These are phyloP conservation scores for Diutina siamensis DNA, from an alignment of 1,139 yeast species.

Conservation along the genomic window DNA sequence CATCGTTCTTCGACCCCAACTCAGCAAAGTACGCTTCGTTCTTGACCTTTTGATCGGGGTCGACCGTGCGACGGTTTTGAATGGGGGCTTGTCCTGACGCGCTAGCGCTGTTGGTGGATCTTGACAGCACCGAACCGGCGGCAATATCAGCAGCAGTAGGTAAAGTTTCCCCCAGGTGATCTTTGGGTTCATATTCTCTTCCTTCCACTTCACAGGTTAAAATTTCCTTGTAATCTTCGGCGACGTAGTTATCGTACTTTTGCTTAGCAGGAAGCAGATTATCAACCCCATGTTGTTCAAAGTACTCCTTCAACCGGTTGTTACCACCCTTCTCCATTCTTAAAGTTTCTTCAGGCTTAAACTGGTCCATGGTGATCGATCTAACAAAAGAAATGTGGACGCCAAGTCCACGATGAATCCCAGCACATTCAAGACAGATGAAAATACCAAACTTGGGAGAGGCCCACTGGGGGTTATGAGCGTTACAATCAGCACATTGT, in stretches of 20 bases:
- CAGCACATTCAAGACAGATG: constrained; percentile 96
- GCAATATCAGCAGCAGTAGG: constrained; percentile 20
- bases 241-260: constrained; percentile 81
- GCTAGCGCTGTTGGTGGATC: not conserved
- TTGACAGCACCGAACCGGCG: constrained; percentile 8
- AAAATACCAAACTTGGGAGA: constrained; percentile 95
- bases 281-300: constrained; percentile 66
- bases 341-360: constrained; percentile 79
- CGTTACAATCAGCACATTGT: constrained; percentile 87
- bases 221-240: constrained; percentile 86
- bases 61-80: not conserved
- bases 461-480: constrained; percentile 99
- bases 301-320: constrained; percentile 57
- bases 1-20: constrained; percentile 61
- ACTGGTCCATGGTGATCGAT: constrained; percentile 95
- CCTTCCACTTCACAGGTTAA: constrained; percentile 70
- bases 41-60: constrained; percentile 14
- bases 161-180: constrained; percentile 41
- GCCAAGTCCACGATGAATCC: constrained; percentile 91
- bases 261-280: constrained; percentile 48
- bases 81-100: constrained; percentile 1
- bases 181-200: constrained; percentile 54
- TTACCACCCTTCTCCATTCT: constrained; percentile 96
- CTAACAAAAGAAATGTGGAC: constrained; percentile 95
- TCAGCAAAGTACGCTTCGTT: constrained; percentile 78